Conservation (phyloP, 2,329 filamentous ascomycete genomes). For the Arachnopeziza araneosa region DNA sequence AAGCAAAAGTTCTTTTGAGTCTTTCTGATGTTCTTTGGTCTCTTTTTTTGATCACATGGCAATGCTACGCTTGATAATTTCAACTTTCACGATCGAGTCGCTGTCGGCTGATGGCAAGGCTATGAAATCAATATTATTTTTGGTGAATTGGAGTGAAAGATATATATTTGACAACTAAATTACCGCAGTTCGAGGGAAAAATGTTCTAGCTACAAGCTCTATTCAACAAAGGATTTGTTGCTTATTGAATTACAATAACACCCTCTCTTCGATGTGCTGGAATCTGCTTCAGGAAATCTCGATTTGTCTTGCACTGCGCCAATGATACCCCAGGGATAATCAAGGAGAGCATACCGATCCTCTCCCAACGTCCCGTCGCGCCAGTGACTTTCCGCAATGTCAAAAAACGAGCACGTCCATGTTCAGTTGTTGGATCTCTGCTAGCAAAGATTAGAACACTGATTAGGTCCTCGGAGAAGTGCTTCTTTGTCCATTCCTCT, state of each 20-base stretch:
- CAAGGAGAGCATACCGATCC: not conserved
- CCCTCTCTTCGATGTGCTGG: not conserved
- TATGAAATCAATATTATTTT: no score
- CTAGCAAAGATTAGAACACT: slow-evolving; percentile 4
- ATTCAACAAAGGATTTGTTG: no score
- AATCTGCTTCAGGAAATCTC: not conserved
- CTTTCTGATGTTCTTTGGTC: no score
- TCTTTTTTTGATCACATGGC: no score
- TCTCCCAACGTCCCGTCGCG: not conserved
- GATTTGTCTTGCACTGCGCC: not conserved
- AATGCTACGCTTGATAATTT: no score
- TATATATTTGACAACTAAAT: no score
- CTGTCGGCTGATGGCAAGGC: no score
- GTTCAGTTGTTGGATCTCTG: not conserved
- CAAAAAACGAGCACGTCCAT: slow-evolving; percentile 4
- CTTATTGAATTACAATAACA: not conserved
- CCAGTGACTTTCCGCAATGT: not conserved
- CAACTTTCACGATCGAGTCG: no score
- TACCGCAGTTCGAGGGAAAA: no score
- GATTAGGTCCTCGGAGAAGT: slow-evolving; percentile 1
- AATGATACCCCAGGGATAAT: not conserved
- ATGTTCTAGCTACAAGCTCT: no score
- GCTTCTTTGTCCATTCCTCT: not conserved
- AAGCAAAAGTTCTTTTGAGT: no score
- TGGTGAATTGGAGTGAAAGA: no score